Conservation (phyloP, 2,329 filamentous ascomycete species). For the Aspergillus arachidicola region DNA sequence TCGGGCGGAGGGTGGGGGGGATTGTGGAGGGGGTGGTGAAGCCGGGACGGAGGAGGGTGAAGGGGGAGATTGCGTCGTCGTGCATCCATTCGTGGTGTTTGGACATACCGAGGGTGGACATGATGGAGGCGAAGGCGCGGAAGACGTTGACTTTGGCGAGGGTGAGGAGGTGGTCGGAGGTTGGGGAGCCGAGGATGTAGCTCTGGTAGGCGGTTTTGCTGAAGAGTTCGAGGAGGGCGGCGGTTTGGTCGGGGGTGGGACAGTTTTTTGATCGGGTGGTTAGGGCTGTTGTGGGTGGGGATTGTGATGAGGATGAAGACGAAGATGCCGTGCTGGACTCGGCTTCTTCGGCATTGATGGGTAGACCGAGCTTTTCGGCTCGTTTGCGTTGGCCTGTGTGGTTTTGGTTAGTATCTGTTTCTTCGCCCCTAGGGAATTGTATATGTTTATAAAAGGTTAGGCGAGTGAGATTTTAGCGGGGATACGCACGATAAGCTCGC, state of each 20-base stretch:
- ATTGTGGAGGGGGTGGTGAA: slow-evolving; percentile 15
- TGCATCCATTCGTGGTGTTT: slow-evolving; percentile 23
- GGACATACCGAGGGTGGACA: slow-evolving; percentile 28
- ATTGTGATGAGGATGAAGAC: neutral
- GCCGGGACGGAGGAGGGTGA: slow-evolving; percentile 18
- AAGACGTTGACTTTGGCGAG: slow-evolving; percentile 40
- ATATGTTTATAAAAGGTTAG: neutral
- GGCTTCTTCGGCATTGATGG: neutral
- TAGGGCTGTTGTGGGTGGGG: neutral
- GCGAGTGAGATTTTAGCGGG: neutral
- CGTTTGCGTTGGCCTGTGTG: slow-evolving; percentile 24
- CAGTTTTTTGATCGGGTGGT: slow-evolving; percentile 1
- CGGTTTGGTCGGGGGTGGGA: neutral
- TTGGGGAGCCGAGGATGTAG: slow-evolving; percentile 25
- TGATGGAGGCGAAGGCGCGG: slow-evolving; percentile 34
- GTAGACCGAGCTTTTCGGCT: neutral
- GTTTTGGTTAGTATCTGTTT: neutral
- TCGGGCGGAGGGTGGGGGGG: slow-evolving; percentile 39
- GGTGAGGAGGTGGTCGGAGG: slow-evolving; percentile 36
- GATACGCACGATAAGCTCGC: slow-evolving; percentile 27
- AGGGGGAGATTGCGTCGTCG: slow-evolving; percentile 33
- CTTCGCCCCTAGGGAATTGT: neutral
- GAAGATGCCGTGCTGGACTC: neutral
- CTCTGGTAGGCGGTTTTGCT: slow-evolving; percentile 25
- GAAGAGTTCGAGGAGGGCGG: slow-evolving; percentile 18